A percentile compares a stretch with the other conserved stretches of the same genome.
phyloP scores from a whole-genome alignment of 495 filamentous ascomycete genomes.

The Lichenothelia convexa region DNA sequence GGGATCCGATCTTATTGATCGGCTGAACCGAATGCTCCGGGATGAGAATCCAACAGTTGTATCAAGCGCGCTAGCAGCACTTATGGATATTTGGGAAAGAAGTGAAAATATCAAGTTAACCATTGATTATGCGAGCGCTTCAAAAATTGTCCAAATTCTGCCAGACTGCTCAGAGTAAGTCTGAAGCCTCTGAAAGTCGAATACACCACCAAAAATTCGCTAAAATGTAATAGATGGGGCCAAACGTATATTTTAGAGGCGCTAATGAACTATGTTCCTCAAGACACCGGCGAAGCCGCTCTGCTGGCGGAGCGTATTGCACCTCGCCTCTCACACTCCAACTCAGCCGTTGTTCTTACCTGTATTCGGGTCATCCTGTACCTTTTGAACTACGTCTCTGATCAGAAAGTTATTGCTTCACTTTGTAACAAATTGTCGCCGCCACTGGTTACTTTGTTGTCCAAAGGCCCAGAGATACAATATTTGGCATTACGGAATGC shows the following conservation, averaged over 20 bases:
- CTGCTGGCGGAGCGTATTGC: constrained; percentile 86
- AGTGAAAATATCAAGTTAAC: constrained; percentile 96
- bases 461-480: constrained; percentile 93
- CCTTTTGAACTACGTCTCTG: constrained; percentile 96
- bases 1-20: constrained; percentile 75
- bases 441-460: constrained; percentile 83
- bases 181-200: background rate
- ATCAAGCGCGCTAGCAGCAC: constrained; percentile 71
- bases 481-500: constrained; percentile 93
- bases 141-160: constrained; percentile 91
- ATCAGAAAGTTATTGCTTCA: constrained; percentile 74
- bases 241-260: constrained; percentile 98
- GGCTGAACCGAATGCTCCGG: constrained; percentile 70
- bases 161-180: constrained; percentile 92
- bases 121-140: constrained; percentile 92
- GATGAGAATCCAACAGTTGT: constrained; percentile 97
- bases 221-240: constrained; percentile 53
- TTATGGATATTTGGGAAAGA: constrained; percentile 98
- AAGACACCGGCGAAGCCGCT: constrained; percentile 70
- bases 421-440: constrained; percentile 89
- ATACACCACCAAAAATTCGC: constrained; percentile 1
- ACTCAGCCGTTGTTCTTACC: constrained; percentile 90
- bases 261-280: constrained; percentile 93
- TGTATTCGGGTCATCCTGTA: constrained; percentile 92
- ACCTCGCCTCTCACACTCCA: constrained; percentile 84